Base-by-base conservation (phyloP, 352 stramenopile genomes). In the Globisporangium paddicum region DNA sequence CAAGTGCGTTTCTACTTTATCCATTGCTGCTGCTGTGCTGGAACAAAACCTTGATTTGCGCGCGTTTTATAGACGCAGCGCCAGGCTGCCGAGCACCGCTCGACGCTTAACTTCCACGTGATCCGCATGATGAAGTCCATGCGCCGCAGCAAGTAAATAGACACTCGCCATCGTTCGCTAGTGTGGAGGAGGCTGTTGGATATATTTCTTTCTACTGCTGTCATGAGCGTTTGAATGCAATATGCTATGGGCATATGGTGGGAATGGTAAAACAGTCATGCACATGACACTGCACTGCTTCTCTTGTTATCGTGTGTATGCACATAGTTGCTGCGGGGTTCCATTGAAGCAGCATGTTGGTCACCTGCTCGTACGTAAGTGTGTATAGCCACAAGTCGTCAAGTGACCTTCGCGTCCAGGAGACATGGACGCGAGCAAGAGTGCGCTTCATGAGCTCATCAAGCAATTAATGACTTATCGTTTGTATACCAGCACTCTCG, bases 61-160 rank as follows among this genome's bases (percentile, higher is more conserved):
- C 63, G 28, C 38, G 13, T 5, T 14, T 3, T 19, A 26, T 23
- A 88, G 77, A 70, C 75, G 35, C 70, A 82, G 66, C 75, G 77
- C 50, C 75, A 79, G 55, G 75, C 73, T 11, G 77, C 79, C 0
- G 83, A 80, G 60, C 83, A 93, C 67, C 85, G 85, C 40, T 91
- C 86, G 47, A 90, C 86, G 57, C 78, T 95, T 42, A 93, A 93
- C 71, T 93, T 92, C 65, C 80, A 93, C 69, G 86, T 95, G 21
- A 89, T 93, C 41, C 86, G 84, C 68, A 93, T 93, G 83, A 82
- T 93, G 71, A 93, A 93, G 75, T 70, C 66, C 8, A 69, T 89
- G 64, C 52, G 75, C 58, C 73, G 69, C 48, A 65, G 55, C 46
- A 71, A 55, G 59, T 64, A 67, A 52, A 54, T 55, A 54, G 19